Evolutionary conservation across 352 stramenopile species (phyloP).

Genomic region (Blastocystis sp.): DNA sequence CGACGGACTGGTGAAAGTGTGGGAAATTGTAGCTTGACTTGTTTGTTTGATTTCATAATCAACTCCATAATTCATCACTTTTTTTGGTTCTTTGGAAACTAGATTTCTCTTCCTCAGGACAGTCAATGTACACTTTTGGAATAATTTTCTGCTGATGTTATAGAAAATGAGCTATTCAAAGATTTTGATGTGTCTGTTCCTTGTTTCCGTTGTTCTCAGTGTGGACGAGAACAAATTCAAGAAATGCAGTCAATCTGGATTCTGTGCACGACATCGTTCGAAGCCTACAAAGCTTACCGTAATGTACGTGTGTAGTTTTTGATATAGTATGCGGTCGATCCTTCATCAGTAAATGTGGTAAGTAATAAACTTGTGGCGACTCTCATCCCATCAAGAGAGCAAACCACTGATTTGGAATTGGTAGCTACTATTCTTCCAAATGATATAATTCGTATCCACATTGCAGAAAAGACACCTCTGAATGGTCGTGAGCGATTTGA

Average conservation of each 20-base stretch:
- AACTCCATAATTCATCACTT: not conserved
- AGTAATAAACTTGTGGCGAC: not conserved
- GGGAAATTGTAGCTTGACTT: constrained; percentile 65
- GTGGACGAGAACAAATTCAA: constrained; percentile 96
- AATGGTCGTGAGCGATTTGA: constrained; percentile 23
- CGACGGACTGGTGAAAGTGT: constrained; percentile 72
- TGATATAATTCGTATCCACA: constrained; percentile 34
- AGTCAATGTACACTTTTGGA: not conserved
- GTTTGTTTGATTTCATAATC: not conserved
- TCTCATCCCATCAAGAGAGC: not conserved
- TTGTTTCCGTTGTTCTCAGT: constrained; percentile 67
- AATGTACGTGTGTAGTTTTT: constrained; percentile 65
- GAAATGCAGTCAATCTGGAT: constrained; percentile 91
- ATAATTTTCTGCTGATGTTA: not conserved
- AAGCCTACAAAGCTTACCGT: constrained; percentile 60
- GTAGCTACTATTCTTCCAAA: constrained; percentile 30
- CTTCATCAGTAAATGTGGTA: constrained; percentile 43
- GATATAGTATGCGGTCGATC: constrained; percentile 63
- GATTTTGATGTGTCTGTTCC: constrained; percentile 11
- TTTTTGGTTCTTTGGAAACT: not conserved
- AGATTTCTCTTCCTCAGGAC: not conserved
- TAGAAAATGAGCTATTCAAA: not conserved
- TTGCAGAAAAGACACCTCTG: constrained; percentile 1
- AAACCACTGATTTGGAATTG: constrained; percentile 12
- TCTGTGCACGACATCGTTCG: constrained; percentile 82